Evolutionary conservation across 1,139 yeast species (phyloP).

Genomic region (Pneumocystis carinii): DNA sequence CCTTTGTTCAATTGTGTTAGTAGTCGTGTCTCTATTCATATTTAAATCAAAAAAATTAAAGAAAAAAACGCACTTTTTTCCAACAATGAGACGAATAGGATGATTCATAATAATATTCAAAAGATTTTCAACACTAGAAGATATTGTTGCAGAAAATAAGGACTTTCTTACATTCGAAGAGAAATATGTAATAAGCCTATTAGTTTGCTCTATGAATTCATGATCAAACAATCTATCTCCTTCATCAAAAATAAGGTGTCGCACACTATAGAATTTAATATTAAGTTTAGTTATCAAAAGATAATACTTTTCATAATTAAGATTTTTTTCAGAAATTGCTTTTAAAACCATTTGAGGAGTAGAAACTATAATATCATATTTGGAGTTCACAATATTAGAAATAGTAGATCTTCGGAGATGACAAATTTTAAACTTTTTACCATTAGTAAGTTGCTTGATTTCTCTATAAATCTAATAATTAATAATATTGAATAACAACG

Average conservation of each 20-base stretch:
- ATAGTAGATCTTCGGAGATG: conserved; percentile 65
- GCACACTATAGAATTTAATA: conserved; percentile 29
- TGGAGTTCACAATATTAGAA: conserved; percentile 47
- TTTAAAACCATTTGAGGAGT: conserved; percentile 85
- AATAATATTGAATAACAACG: not conserved
- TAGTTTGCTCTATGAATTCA: conserved; percentile 85
- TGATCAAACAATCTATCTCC: conserved; percentile 88
- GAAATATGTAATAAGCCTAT: conserved; percentile 56
- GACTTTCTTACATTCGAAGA: conserved; percentile 39
- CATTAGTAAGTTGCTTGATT: conserved; percentile 37
- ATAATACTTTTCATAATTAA: conserved; percentile 35
- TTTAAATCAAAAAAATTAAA: not conserved
- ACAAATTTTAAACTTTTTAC: conserved; percentile 44
- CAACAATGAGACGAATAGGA: conserved; percentile 76
- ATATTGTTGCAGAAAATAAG: conserved; percentile 89
- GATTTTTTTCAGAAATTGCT: conserved; percentile 41
- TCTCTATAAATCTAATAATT: conserved; percentile 41
- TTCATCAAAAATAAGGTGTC: conserved; percentile 75
- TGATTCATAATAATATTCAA: conserved; percentile 73
- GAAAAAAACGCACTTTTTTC: conserved; percentile 41
- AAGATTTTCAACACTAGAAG: conserved; percentile 81
- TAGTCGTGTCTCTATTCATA: conserved; percentile 53
- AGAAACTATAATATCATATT: conserved; percentile 66
- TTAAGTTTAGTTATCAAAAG: not conserved
- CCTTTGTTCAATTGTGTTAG: conserved; percentile 66